Conservation (phyloP, 1,284 basidiomycete species). For the Marasmius sp. region DNA sequence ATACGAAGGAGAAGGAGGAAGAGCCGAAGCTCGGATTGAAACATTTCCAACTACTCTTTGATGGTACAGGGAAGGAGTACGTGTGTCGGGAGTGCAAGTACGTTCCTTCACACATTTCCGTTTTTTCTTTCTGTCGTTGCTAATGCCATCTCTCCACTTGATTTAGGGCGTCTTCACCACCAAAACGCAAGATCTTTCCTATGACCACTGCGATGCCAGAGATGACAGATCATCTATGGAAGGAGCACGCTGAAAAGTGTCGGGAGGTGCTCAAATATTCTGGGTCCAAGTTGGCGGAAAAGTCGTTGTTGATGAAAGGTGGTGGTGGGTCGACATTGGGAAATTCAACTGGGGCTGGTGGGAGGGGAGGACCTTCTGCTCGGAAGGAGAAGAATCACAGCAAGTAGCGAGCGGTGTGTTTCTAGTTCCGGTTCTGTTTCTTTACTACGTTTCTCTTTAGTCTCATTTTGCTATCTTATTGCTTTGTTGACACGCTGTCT, state of each 20-base stretch:
- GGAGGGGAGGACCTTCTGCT: not conserved
- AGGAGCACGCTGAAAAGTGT: conserved; percentile 4
- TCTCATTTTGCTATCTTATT: no score
- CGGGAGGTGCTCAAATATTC: conserved; percentile 9
- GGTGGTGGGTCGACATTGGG: not conserved
- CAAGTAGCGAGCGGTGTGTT: not conserved
- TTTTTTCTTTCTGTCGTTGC: not conserved
- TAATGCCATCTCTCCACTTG: not conserved
- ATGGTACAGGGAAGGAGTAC: conserved; percentile 8
- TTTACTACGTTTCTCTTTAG: no score
- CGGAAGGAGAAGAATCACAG: not conserved
- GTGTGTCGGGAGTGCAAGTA: conserved; percentile 10
- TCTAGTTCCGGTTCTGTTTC: no score
- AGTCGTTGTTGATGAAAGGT: conserved; percentile 2
- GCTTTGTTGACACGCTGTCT: no score
- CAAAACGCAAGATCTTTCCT: conserved; percentile 8
- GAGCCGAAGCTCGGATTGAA: conserved; percentile 4
- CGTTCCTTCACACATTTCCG: not conserved
- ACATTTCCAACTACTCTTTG: conserved; percentile 7
- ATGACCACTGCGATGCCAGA: conserved; percentile 1
- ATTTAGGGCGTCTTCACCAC: not conserved
- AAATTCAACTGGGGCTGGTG: not conserved
- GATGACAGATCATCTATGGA: conserved; percentile 3
- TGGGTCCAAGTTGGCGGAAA: conserved; percentile 1
- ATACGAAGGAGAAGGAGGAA: not conserved